These are phyloP conservation scores for Chrysosphaeria jannelii DNA, from an alignment of 2,329 filamentous ascomycete genomes.

Conservation along the genomic window DNA sequence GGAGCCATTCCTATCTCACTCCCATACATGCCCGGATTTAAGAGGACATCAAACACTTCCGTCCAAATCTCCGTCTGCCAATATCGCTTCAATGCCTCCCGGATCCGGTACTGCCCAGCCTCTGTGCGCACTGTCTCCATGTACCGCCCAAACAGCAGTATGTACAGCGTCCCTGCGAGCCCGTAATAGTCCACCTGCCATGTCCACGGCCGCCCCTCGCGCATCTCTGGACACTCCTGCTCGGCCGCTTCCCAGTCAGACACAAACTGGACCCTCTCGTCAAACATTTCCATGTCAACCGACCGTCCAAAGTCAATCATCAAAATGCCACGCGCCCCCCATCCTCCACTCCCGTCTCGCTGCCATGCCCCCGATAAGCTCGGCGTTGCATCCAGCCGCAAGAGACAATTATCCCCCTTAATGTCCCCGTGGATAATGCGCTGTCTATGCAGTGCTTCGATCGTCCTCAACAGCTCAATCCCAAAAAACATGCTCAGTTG, in stretches of 20 bases:
- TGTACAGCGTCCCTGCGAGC: constrained; percentile 63
- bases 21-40: constrained; percentile 43
- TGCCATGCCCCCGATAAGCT: constrained; percentile 21
- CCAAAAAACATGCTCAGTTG: constrained; percentile 82
- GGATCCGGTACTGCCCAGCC: constrained; percentile 42
- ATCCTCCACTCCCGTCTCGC: constrained; percentile 44
- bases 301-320: constrained; percentile 87
- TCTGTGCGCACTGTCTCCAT: constrained; percentile 45
- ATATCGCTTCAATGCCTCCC: constrained; percentile 69
- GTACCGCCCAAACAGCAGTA: constrained; percentile 77
- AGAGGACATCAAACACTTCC: constrained; percentile 51
- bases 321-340: constrained; percentile 49
- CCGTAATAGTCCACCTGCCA: constrained; percentile 95
- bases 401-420: constrained; percentile 82
- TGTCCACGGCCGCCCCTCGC: constrained; percentile 81
- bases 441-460: constrained; percentile 59
- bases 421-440: constrained; percentile 73
- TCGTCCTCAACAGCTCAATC: constrained; percentile 65
- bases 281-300: constrained; percentile 77
- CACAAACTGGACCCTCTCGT: constrained; percentile 51
- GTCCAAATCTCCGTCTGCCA: constrained; percentile 88
- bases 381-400: constrained; percentile 26
- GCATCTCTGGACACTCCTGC: constrained; percentile 85
- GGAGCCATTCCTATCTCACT: constrained; percentile 40
- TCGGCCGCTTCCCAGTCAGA: constrained; percentile 80